Percentiles rank a stretch among this genome's conserved stretches.
Conservation (phyloP, 1,284 basidiomycete genomes). For the Ceratobasidium papillatum region DNA sequence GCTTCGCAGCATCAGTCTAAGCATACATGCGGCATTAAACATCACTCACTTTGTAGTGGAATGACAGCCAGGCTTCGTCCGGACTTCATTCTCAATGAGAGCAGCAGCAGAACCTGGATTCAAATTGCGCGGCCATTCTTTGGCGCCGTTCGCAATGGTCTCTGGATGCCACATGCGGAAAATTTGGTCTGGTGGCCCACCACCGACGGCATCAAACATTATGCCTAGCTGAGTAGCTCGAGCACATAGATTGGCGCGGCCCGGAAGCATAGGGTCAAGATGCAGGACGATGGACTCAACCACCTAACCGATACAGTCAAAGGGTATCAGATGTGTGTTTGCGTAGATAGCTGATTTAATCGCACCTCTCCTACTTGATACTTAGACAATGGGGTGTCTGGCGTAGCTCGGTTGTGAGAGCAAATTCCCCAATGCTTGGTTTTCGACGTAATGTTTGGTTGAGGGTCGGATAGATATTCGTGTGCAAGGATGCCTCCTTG, state of each 20-base stretch:
- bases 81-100: background rate
- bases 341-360: background rate
- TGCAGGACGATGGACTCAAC: slow-evolving; percentile 13
- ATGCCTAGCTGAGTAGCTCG: slow-evolving; percentile 3
- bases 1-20: background rate
- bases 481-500: slow-evolving; percentile 25
- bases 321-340: background rate
- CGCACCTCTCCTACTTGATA: slow-evolving; percentile 24
- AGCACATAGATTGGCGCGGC: slow-evolving; percentile 6
- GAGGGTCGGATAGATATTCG: slow-evolving; percentile 13
- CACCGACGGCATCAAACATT: slow-evolving; percentile 19
- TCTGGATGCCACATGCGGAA: slow-evolving; percentile 34
- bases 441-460: slow-evolving; percentile 7
- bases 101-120: background rate
- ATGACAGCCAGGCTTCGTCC: slow-evolving; percentile 14
- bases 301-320: background rate
- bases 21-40: background rate
- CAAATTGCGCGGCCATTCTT: background rate
- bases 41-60: slow-evolving; percentile 2
- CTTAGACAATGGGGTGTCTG: slow-evolving; percentile 18
- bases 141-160: slow-evolving; percentile 16
- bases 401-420: slow-evolving; percentile 17
- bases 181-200: slow-evolving; percentile 8
- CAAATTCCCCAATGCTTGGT: slow-evolving; percentile 19
- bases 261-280: slow-evolving; percentile 13